Conservation (phyloP, 257 asterid genomes). For the Apocynum venetum region DNA sequence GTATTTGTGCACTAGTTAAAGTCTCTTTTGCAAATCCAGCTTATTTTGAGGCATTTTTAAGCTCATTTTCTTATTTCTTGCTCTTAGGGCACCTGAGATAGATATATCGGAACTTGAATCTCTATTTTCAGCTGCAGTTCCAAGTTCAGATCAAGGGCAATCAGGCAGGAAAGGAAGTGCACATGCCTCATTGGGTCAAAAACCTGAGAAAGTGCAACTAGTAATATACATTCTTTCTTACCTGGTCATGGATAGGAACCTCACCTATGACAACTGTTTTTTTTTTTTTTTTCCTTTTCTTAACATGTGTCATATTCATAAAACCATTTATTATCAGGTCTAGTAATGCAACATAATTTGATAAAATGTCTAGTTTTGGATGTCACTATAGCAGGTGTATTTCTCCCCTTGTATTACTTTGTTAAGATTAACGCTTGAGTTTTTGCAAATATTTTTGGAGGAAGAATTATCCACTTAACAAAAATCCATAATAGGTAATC, state of each 20-base stretch:
- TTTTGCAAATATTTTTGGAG: background rate
- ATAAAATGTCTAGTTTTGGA: background rate
- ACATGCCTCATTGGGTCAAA: conserved; percentile 54
- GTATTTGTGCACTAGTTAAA: conserved; percentile 17
- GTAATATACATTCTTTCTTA: conserved; percentile 30
- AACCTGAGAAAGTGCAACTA: conserved; percentile 92
- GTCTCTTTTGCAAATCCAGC: background rate
- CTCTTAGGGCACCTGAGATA: conserved; percentile 84
- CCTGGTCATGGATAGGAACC: background rate
- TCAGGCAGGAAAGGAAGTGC: conserved; percentile 56
- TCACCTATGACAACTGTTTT: background rate
- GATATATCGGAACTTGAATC: conserved; percentile 90
- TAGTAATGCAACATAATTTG: background rate
- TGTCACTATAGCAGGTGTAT: background rate
- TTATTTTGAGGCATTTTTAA: background rate
- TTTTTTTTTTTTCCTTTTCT: background rate
- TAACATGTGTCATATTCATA: background rate
- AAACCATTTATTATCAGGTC: background rate
- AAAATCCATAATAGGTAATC: background rate
- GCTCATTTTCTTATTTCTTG: conserved; percentile 5
- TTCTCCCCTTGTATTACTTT: conserved; percentile 4
- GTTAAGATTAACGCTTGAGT: background rate
- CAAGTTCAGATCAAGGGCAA: conserved; percentile 53
- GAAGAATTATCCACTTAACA: background rate
- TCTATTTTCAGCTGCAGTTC: conserved; percentile 79